A percentile compares a stretch with the other conserved stretches of the same genome.
Evolutionary conservation across 371 early-diverging fungal genomes (phyloP).

Genomic region (Mortierella sp.): DNA sequence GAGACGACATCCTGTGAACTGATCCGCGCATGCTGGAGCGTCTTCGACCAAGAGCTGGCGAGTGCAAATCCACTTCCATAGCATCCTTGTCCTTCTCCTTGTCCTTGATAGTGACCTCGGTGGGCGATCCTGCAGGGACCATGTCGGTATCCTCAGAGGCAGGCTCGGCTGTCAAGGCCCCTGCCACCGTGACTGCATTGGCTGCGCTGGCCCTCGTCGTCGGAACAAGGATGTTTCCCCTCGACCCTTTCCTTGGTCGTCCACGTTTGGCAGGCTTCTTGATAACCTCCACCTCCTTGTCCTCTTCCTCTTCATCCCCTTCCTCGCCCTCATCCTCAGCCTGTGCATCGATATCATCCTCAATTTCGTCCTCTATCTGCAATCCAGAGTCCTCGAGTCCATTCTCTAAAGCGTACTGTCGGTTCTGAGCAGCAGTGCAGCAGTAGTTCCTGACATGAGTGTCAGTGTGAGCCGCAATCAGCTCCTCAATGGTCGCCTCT

Average conservation of each 20-base stretch:
- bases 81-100: conserved; percentile 30
- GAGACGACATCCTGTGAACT: conserved; percentile 47
- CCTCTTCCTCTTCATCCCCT: background rate
- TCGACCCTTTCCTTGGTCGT: conserved; percentile 32
- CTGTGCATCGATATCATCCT: conserved; percentile 30
- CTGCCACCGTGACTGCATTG: conserved; percentile 2
- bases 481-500: conserved; percentile 66
- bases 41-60: conserved; percentile 46
- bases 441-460: conserved; percentile 71
- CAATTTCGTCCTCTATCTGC: conserved; percentile 45
- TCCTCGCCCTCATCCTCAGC: conserved; percentile 20
- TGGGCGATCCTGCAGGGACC: conserved; percentile 30
- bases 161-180: background rate
- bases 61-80: conserved; percentile 51
- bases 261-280: conserved; percentile 26
- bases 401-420: conserved; percentile 43
- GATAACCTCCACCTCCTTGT: conserved; percentile 15
- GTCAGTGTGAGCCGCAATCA: conserved; percentile 66
- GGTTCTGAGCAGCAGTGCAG: conserved; percentile 49
- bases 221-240: conserved; percentile 43
- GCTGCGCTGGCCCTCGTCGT: conserved; percentile 27
- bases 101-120: conserved; percentile 2
- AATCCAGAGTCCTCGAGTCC: conserved; percentile 40
- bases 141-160: conserved; percentile 31
- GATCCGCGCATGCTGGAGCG: conserved; percentile 58